Base-by-base conservation (phyloP, 1,284 basidiomycete species). In the Ustilago trichophora region DNA sequence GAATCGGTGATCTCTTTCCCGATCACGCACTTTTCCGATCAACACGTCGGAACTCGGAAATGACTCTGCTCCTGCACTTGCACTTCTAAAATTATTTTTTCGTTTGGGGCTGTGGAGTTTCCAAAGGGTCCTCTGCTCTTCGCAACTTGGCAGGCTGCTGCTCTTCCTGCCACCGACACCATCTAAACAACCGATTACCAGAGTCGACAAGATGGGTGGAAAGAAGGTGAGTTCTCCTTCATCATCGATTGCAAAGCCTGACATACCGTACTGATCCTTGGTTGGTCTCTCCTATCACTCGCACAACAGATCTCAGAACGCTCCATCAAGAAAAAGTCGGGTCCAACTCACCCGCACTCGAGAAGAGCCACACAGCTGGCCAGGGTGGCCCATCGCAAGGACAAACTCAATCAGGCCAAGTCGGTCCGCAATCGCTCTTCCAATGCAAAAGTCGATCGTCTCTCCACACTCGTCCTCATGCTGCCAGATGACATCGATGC, bases 311-410 rank as follows among this genome's bases (percentile, higher is more conserved):
- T 79, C 54, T 76, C 78, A 16, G 73, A 76, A 24, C 76, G 73
- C 27, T 71, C 75, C 22, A 63, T 81, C 50, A 73, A 73, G 62
- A 68, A 74, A 48, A 75, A 79, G 68, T 72, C 69, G 49, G 71
- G 60, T 12, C 72, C 79, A 0, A 76, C 76, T 29, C 79, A 81
- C 32, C 78, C 79, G 1, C 52, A 75, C 47, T 80, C 78, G 8
- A 63, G 79, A 11, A 54, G 76, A 18, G 79, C 79, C 3, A 67
- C 68, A 4, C 79, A 81, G 54, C 51, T 76, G 9, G 64, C 72
- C 3, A 50, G 79, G 18, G 71, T 78, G 8, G 57, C 67, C 5
- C 69, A 59, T 16, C 70, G 78, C 21, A 62, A 70, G 37, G 44
- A 65, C 33, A 75, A 77, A 36, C 68, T 80, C 26, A 49, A 46